phyloP scores from a whole-genome alignment of 306 rosid genomes.

The Glycine soja region DNA sequence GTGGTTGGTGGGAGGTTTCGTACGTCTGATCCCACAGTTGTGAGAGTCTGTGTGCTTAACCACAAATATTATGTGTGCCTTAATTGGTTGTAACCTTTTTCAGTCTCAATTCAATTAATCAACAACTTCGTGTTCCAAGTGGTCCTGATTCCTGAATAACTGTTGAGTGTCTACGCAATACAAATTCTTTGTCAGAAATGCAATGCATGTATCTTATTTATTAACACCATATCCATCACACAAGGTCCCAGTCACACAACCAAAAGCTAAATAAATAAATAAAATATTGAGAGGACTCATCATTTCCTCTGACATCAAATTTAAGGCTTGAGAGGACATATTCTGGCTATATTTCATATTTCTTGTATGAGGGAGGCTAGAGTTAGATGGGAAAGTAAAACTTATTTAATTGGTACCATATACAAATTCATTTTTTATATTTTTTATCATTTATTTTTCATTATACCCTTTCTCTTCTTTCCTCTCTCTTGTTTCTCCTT shows the following conservation, averaged over 20 bases:
- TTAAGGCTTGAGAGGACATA: neutral
- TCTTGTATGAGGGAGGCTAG: too few relatives aligned
- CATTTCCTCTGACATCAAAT: neutral
- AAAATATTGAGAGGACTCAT: neutral
- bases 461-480: too few relatives aligned
- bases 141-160: neutral
- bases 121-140: neutral
- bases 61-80: neutral
- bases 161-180: neutral
- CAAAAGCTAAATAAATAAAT: neutral
- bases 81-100: neutral
- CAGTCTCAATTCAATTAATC: neutral
- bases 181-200: constrained; percentile 6
- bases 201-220: constrained; percentile 38
- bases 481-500: too few relatives aligned
- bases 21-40: neutral
- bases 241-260: neutral
- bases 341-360: neutral
- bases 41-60: neutral
- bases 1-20: neutral
- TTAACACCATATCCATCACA: constrained; percentile 33
- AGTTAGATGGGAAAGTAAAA: too few relatives aligned
- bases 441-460: too few relatives aligned
- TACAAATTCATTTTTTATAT: too few relatives aligned
- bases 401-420: too few relatives aligned